Conservation (phyloP, 1,284 basidiomycete genomes). For the Hemileia vastatrix region DNA sequence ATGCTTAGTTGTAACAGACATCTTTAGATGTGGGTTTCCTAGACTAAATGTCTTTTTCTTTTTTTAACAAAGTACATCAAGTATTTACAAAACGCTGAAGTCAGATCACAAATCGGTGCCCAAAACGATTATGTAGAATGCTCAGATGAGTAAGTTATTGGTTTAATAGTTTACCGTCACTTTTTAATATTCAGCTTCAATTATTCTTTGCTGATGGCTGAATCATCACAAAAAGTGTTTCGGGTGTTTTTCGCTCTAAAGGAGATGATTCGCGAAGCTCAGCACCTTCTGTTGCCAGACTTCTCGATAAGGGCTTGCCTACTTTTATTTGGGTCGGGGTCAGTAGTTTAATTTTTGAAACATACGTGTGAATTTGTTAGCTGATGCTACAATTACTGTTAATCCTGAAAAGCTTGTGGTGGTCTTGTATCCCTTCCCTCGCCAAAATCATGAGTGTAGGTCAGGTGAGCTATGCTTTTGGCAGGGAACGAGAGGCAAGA, state of each 20-base stretch:
- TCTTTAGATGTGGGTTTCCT: neutral
- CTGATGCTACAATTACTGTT: neutral
- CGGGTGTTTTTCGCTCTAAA: conserved; percentile 8
- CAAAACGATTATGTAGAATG: conserved; percentile 12
- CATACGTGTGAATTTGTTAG: neutral
- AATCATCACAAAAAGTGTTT: conserved; percentile 1
- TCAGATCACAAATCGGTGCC: conserved; percentile 15
- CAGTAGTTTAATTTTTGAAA: neutral
- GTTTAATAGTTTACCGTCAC: neutral
- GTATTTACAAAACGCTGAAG: conserved; percentile 7
- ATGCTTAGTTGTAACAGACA: neutral
- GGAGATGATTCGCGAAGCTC: conserved; percentile 13
- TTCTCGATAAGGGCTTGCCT: conserved; percentile 17
- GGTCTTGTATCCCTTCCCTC: too few relatives aligned
- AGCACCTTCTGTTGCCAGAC: conserved; percentile 11
- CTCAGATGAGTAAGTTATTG: conserved; percentile 13
- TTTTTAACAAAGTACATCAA: conserved; percentile 6
- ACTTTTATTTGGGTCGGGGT: conserved; percentile 24
- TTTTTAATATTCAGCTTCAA: neutral
- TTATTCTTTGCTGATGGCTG: neutral
- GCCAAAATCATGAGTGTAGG: too few relatives aligned
- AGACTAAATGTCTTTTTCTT: neutral
- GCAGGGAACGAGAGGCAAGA: too few relatives aligned
- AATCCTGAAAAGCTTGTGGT: neutral
- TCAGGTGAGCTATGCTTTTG: too few relatives aligned